These are phyloP conservation scores for Pistacia vera DNA, from an alignment of 345 rosid genomes.

Conservation along the genomic window DNA sequence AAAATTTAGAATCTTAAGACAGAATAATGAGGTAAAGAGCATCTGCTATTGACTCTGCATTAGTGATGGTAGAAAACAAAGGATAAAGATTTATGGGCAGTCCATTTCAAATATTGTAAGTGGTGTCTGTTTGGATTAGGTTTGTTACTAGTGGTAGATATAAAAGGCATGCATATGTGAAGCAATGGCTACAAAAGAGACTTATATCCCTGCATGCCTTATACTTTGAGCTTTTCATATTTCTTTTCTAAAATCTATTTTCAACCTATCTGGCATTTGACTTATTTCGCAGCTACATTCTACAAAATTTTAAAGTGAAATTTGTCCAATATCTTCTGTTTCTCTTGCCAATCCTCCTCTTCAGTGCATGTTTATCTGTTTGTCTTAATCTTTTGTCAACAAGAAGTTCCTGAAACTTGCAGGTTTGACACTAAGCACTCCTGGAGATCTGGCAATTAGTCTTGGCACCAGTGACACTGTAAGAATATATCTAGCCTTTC, in stretches of 20 bases:
- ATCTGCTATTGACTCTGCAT: not conserved
- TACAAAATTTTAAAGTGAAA: not conserved
- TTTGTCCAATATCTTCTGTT: not conserved
- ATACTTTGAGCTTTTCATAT: not conserved
- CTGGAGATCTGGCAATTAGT: slow-evolving; percentile 92
- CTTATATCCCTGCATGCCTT: not conserved
- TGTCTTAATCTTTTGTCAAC: slow-evolving; percentile 4
- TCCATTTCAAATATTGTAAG: not conserved
- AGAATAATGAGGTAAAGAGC: too few relatives aligned
- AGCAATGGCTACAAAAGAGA: not conserved
- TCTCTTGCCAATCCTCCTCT: slow-evolving; percentile 1
- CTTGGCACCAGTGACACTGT: slow-evolving; percentile 95
- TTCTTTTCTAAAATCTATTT: not conserved
- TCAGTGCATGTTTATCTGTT: slow-evolving; percentile 1
- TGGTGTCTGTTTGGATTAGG: not conserved
- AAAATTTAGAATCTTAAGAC: too few relatives aligned
- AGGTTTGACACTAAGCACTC: slow-evolving; percentile 83
- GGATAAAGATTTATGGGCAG: not conserved
- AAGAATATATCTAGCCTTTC: slow-evolving; percentile 28
- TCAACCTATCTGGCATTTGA: not conserved
- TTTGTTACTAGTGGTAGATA: not conserved
- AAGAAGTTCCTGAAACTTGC: slow-evolving; percentile 23
- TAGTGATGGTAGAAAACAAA: not conserved
- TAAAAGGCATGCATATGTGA: not conserved
- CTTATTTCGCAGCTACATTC: not conserved